These are phyloP conservation scores for Penicillium occitanis DNA, from an alignment of 2,329 filamentous ascomycete genomes.

Conservation along the genomic window DNA sequence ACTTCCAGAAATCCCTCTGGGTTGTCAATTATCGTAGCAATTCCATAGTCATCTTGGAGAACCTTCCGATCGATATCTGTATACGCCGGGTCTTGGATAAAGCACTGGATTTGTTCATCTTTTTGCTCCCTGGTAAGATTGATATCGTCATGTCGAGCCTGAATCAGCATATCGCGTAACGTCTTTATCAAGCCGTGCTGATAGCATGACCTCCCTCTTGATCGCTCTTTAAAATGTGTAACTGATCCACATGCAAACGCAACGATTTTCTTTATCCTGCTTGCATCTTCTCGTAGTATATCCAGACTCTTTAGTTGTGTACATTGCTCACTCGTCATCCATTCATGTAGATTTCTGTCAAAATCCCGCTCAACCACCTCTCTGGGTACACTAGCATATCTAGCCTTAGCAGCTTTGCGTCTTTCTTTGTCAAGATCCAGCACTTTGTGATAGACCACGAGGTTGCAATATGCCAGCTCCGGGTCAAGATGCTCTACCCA, in stretches of 20 bases:
- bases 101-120: not conserved
- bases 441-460: not conserved
- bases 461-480: slow-evolving; percentile 2
- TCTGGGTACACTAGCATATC: not conserved
- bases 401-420: not conserved
- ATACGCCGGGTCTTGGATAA: slow-evolving; percentile 1
- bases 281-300: not conserved
- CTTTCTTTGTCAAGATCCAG: not conserved
- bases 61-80: not conserved
- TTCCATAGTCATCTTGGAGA: not conserved
- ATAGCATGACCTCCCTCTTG: not conserved
- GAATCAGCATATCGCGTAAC: not conserved
- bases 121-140: not conserved
- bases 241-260: slow-evolving; percentile 10
- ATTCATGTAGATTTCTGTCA: not conserved
- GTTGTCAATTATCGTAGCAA: not conserved
- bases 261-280: not conserved
- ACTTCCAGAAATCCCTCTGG: not conserved
- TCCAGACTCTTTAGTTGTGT: not conserved
- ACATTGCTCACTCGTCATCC: slow-evolving; percentile 1
- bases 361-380: not conserved
- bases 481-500: not conserved
- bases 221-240: not conserved
- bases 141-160: not conserved
- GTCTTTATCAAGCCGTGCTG: not conserved